phyloP scores from a whole-genome alignment of 2,329 filamentous ascomycete genomes.

The Grosmannia penicillata region DNA sequence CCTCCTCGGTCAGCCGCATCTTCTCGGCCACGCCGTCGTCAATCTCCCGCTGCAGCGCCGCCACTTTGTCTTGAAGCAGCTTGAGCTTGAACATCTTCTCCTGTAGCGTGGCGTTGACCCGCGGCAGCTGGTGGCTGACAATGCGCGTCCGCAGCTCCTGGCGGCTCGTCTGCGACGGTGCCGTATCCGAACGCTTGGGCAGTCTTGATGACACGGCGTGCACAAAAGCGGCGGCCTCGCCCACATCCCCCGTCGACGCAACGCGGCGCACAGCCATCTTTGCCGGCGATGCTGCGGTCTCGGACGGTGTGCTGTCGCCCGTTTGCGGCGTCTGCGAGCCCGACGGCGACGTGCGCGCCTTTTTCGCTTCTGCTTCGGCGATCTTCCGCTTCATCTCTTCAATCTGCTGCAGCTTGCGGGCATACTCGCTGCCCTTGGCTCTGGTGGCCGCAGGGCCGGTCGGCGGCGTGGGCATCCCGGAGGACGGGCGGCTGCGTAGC shows the following conservation, averaged over 20 bases:
- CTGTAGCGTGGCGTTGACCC: conserved; percentile 22
- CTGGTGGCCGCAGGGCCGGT: conserved; percentile 17
- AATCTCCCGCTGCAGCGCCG: conserved; percentile 32
- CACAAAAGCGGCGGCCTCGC: conserved; percentile 6
- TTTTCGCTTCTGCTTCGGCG: conserved; percentile 42
- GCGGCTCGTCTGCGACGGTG: conserved; percentile 2
- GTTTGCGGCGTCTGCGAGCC: conserved; percentile 16
- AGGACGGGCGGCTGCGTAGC: conserved; percentile 25
- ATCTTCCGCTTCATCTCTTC: conserved; percentile 45
- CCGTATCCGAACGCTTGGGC: conserved; percentile 13
- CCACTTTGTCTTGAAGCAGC: conserved; percentile 29
- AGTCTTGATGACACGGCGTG: conserved; percentile 12
- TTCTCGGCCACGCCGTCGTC: conserved; percentile 20
- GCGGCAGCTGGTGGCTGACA: conserved; percentile 22
- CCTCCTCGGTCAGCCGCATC: conserved; percentile 17
- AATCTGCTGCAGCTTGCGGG: conserved; percentile 41
- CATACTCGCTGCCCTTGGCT: conserved; percentile 25
- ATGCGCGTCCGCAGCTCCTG: conserved; percentile 18
- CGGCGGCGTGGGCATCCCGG: conserved; percentile 22
- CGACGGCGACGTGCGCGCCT: conserved; percentile 19
- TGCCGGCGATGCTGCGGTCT: conserved; percentile 4
- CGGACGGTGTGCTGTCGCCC: conserved; percentile 15
- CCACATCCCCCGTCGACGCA: conserved; percentile 11
- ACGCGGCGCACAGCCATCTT: conserved; percentile 7
- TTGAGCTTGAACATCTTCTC: conserved; percentile 33